A percentile compares a stretch with the other conserved stretches of the same genome.
Evolutionary conservation across 352 stramenopile genomes (phyloP).

Genomic region (Globisporangium mamillatum): DNA sequence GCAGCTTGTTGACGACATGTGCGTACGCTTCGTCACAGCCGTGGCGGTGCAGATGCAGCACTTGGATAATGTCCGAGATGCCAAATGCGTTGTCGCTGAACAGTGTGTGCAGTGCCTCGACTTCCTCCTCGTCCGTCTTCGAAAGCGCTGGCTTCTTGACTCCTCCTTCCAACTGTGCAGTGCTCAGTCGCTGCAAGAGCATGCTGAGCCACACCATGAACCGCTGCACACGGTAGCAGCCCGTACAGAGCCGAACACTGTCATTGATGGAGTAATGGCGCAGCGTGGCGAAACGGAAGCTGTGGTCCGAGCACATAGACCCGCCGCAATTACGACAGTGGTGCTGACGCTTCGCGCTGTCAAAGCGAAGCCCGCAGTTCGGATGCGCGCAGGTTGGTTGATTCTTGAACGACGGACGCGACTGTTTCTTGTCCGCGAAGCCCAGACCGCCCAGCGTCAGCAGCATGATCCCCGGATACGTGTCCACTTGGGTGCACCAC

Average conservation of each 20-base stretch:
- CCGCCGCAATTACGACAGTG: constrained; percentile 82
- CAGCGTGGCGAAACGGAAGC: constrained; percentile 63
- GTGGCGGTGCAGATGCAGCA: constrained; percentile 78
- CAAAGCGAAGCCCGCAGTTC: constrained; percentile 64
- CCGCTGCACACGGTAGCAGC: constrained; percentile 72
- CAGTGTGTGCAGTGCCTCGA: constrained; percentile 47
- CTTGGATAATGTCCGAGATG: constrained; percentile 78
- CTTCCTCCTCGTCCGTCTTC: constrained; percentile 59
- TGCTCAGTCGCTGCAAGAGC: constrained; percentile 58
- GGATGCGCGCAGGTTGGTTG: constrained; percentile 54
- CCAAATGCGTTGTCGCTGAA: constrained; percentile 57
- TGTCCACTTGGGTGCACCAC: constrained; percentile 35
- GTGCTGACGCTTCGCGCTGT: constrained; percentile 77
- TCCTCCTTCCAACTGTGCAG: constrained; percentile 37
- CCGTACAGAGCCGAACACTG: constrained; percentile 61
- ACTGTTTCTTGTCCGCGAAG: constrained; percentile 58
- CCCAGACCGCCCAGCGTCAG: constrained; percentile 55
- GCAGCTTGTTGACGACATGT: constrained; percentile 64
- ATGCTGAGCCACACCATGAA: constrained; percentile 68
- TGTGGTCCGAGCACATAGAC: constrained; percentile 80
- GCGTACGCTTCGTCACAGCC: constrained; percentile 72
- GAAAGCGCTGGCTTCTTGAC: constrained; percentile 34
- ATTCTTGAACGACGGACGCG: constrained; percentile 73
- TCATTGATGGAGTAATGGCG: constrained; percentile 63
- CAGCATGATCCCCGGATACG: constrained; percentile 37